Percentiles rank a stretch among this genome's conserved stretches.
Evolutionary conservation across 495 filamentous ascomycete species (phyloP).

Genomic region (Pseudoneurospora amorphoporcata): DNA sequence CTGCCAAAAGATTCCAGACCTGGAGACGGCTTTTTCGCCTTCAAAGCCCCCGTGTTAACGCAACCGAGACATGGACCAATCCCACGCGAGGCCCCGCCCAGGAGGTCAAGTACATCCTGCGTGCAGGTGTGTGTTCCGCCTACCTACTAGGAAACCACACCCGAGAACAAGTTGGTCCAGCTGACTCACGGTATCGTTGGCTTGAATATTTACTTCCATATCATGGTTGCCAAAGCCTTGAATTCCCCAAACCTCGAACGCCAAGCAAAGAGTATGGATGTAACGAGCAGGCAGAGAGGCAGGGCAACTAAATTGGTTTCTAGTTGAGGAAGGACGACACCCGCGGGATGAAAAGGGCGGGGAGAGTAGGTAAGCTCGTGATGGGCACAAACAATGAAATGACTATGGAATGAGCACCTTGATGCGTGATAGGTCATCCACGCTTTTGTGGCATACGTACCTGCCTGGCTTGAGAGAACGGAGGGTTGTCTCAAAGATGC

Average conservation of each 20-base stretch:
- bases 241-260: background rate
- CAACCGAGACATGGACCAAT: background rate
- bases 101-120: background rate
- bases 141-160: background rate
- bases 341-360: background rate
- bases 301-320: background rate
- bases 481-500: background rate
- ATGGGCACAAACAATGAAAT: background rate
- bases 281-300: background rate
- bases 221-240: background rate
- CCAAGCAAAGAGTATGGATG: background rate
- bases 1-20: background rate
- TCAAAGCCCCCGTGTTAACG: background rate
- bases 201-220: background rate
- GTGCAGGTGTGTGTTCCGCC: background rate
- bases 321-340: background rate
- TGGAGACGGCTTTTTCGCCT: background rate
- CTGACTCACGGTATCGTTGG: background rate
- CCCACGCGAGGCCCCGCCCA: background rate
- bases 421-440: background rate
- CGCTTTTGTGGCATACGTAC: background rate
- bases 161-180: background rate
- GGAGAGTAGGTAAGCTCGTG: background rate
- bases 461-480: background rate
- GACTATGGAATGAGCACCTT: background rate